phyloP scores from a whole-genome alignment of 805 yeast genomes.

The Alloascoidea hylecoeti region DNA sequence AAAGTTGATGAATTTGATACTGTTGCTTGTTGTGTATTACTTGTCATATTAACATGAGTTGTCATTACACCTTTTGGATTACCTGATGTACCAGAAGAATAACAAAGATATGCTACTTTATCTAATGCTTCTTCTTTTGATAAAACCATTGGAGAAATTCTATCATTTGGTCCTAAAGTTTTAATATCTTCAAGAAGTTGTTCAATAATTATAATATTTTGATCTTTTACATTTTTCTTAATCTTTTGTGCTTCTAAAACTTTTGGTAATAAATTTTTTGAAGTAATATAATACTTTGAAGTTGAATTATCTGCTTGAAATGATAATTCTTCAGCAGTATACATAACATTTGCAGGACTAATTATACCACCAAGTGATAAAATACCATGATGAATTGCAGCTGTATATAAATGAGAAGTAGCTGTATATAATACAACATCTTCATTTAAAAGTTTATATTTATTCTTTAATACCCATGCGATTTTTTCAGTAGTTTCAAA shows the following conservation, averaged over 20 bases:
- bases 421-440: constrained; percentile 17
- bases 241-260: neutral
- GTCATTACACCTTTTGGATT: constrained; percentile 68
- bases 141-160: neutral
- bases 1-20: constrained; percentile 4
- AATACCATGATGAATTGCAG: constrained; percentile 14
- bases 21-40: constrained; percentile 17
- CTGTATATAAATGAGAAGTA: constrained; percentile 14
- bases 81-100: constrained; percentile 61
- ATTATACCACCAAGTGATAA: constrained; percentile 15
- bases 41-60: constrained; percentile 36
- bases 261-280: neutral
- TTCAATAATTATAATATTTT: neutral
- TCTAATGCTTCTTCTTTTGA: neutral
- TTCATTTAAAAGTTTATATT: constrained; percentile 10
- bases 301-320: constrained; percentile 12
- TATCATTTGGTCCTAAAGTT: neutral
- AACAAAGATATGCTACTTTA: constrained; percentile 3
- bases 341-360: constrained; percentile 19
- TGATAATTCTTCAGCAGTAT: constrained; percentile 16
- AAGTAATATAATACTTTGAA: constrained; percentile 7
- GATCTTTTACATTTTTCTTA: neutral
- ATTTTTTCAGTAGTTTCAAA: constrained; percentile 7
- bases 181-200: neutral
- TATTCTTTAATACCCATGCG: constrained; percentile 10